Evolutionary conservation across 2,329 filamentous ascomycete genomes (phyloP), one percentile per base, ranked within the genome.

Genomic region (Cercospora sojina): DNA sequence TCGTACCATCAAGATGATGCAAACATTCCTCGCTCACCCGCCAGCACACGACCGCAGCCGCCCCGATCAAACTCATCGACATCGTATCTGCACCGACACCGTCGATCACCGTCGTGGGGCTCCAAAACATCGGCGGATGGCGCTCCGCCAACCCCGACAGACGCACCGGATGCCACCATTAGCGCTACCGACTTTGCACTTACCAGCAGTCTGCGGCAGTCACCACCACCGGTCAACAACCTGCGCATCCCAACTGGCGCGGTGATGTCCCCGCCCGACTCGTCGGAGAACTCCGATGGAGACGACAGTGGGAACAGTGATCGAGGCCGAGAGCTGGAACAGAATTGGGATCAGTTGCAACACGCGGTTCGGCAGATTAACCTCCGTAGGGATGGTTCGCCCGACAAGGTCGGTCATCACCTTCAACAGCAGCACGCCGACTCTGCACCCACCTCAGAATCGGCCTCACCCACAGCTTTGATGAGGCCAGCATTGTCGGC

Each of bases 191-290:
- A 76, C 65, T 75, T 78, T 64, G 74, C 75, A 47, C 74, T 81
- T 64, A 84, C 83, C 76, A 83, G 83, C 77, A 91, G 88, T 79
- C 82, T 96, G 69, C 88, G 91, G 73, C 91, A 93, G 78, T 96
- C 93, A 57, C 92, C 92, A 16, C 90, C 91, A n/a, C 91, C 92
- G 18, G 80, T 92, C 69, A 91, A 88, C 69, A 88, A 92, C 80
- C 85, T 87, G 67, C 82, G 87, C 70, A 95, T 97, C 78, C 92
- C 93, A 49, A 87, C 88, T 69, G 92, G 92, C 68, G 93, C 92
- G 69, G 87, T 97, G 72, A 91, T 96, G 66, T 97, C 94, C 0
- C 94, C 94, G 38, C 94, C 94, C 9, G 94, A 97, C 74, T 97
- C 93, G 35, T 85, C 86, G 6, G 86, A 87, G 43, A 91, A 90